Conservation (phyloP, 305 asterid species). For the Solanum hybrid region DNA sequence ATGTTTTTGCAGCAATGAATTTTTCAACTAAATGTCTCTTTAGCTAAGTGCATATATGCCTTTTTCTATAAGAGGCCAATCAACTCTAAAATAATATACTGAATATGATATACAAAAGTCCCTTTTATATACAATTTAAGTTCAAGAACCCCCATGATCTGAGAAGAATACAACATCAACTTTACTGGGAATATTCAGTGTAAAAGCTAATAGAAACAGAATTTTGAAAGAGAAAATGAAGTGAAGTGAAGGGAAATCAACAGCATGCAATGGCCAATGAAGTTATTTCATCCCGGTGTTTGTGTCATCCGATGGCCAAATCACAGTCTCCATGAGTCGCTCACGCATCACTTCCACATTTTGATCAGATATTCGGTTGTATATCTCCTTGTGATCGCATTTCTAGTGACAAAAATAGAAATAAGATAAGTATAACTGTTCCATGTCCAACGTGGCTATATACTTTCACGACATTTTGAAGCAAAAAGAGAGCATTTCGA, state of each 20-base stretch:
- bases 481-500: background rate
- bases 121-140: background rate
- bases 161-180: background rate
- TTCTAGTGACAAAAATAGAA: conserved; percentile 24
- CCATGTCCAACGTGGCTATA: background rate
- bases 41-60: background rate
- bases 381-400: conserved; percentile 79
- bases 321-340: conserved; percentile 68
- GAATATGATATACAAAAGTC: background rate
- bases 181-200: background rate
- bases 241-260: background rate
- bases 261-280: background rate
- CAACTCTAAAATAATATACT: background rate
- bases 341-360: conserved; percentile 85
- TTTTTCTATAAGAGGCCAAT: background rate
- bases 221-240: background rate
- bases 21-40: background rate
- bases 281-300: conserved; percentile 37
- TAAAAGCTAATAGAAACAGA: background rate
- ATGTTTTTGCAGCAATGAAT: background rate
- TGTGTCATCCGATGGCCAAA: conserved; percentile 78
- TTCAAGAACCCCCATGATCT: background rate
- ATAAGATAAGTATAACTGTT: background rate
- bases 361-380: conserved; percentile 74
- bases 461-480: background rate